Conservation (phyloP, 495 filamentous ascomycete species). For the Ramalina intermedia region DNA sequence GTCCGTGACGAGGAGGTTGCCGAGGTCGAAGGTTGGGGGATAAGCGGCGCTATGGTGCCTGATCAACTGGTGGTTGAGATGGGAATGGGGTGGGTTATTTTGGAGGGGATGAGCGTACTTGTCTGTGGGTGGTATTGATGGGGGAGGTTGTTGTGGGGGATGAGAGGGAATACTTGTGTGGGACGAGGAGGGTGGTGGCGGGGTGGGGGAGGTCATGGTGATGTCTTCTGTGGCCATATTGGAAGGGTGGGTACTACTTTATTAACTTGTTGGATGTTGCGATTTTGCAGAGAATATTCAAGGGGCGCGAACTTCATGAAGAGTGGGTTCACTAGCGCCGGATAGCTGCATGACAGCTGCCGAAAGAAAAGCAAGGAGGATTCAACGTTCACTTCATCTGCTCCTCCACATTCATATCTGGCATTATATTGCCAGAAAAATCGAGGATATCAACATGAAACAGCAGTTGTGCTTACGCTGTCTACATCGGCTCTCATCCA, state of each 20-base stretch:
- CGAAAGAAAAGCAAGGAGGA: too few species aligned
- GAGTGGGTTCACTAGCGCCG: neutral
- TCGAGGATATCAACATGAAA: too few species aligned
- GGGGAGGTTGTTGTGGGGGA: neutral
- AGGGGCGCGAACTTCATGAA: neutral
- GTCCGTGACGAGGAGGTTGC: constrained; percentile 68
- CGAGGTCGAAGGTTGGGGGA: constrained; percentile 86
- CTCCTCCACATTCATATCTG: neutral
- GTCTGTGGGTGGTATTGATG: neutral
- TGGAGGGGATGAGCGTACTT: neutral
- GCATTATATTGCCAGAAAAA: too few species aligned
- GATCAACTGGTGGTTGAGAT: constrained; percentile 17
- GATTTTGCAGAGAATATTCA: neutral
- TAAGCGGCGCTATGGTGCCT: constrained; percentile 55
- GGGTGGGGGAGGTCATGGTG: neutral
- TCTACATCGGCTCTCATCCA: constrained; percentile 20
- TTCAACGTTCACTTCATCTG: neutral
- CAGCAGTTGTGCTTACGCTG: constrained; percentile 55
- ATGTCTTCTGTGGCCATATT: constrained; percentile 1
- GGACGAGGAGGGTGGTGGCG: neutral
- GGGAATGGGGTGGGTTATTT: neutral
- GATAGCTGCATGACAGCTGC: neutral
- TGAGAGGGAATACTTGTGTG: constrained; percentile 7
- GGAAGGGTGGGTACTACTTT: neutral
- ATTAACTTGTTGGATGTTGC: neutral